Conservation (phyloP, 345 rosid genomes). For the Brassica nigra region DNA sequence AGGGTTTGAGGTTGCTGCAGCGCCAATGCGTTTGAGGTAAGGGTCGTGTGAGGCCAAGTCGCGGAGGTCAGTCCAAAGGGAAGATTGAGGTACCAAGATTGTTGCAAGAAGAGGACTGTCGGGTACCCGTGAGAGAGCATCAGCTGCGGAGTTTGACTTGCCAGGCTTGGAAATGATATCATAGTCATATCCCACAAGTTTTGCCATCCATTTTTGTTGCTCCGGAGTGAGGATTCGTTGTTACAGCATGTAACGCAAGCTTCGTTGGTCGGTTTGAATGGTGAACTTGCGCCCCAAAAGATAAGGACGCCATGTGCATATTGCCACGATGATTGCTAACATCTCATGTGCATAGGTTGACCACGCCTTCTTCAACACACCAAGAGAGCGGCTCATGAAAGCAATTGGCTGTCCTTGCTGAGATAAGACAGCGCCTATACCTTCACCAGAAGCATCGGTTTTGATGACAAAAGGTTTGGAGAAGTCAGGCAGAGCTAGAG, state of each 20-base stretch:
- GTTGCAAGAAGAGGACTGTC: not conserved
- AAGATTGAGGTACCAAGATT: no score
- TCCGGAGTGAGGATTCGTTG: not conserved
- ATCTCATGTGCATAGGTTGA: not conserved
- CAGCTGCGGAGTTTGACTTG: not conserved
- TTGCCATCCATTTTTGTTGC: not conserved
- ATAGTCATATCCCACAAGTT: not conserved
- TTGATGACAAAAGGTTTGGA: not conserved
- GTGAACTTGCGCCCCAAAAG: not conserved
- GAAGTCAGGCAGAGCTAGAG: not conserved
- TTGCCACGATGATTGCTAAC: not conserved
- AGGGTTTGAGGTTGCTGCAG: no score
- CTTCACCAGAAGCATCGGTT: not conserved
- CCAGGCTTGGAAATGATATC: not conserved
- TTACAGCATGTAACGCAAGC: not conserved
- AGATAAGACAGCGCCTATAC: not conserved
- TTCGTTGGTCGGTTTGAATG: not conserved
- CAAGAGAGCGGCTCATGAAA: no score
- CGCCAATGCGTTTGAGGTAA: no score
- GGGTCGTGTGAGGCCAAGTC: no score
- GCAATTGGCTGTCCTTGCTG: no score
- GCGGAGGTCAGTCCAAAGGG: no score
- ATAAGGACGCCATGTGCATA: not conserved
- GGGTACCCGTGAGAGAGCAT: not conserved
- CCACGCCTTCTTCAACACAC: not conserved